These are phyloP conservation scores for Hordeum marinum DNA, from an alignment of 176 grass and related monocot species.

Conservation along the genomic window DNA sequence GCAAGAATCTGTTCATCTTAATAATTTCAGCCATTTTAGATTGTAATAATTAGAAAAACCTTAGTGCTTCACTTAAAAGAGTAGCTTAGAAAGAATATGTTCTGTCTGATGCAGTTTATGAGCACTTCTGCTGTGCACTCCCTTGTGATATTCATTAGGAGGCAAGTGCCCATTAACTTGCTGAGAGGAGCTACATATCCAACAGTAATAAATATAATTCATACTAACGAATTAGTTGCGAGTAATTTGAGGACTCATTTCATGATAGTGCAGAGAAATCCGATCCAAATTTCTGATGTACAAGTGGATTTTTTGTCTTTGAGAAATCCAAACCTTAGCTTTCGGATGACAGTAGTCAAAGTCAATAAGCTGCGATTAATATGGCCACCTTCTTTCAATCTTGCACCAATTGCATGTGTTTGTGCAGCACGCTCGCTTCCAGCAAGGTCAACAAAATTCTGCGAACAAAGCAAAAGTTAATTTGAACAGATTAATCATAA, in stretches of 20 bases:
- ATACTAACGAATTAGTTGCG: neutral
- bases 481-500: constrained; percentile 14
- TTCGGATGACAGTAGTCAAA: constrained; percentile 93
- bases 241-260: neutral
- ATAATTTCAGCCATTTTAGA: neutral
- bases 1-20: neutral
- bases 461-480: constrained; percentile 38
- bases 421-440: constrained; percentile 91
- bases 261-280: constrained; percentile 26
- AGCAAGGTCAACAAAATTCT: constrained; percentile 99
- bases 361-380: constrained; percentile 91
- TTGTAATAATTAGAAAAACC: neutral
- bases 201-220: constrained; percentile 10
- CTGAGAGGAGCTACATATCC: neutral
- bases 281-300: neutral
- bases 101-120: neutral
- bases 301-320: neutral
- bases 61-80: neutral
- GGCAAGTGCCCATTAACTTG: neutral
- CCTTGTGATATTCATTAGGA: neutral
- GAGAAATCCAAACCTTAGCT: constrained; percentile 56
- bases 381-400: constrained; percentile 89
- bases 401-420: constrained; percentile 81
- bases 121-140: neutral
- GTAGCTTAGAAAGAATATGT: neutral